Base-by-base conservation (phyloP, 345 rosid species). In the Citrus glauca region DNA sequence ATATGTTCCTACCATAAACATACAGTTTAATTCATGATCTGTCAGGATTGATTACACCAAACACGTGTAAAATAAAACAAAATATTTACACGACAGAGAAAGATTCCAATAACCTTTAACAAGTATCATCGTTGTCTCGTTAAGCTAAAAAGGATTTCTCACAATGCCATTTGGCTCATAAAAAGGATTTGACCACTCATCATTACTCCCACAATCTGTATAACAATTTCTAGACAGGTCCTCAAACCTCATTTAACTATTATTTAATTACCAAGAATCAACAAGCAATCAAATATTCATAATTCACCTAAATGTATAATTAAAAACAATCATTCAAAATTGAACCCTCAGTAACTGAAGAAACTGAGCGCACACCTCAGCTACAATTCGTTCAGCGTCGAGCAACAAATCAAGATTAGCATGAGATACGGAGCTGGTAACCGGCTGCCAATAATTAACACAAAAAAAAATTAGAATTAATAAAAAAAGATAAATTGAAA, bases 341-440 rank as follows among this genome's bases (percentile, higher is more conserved):
- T 5, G 42, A 57, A 73, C 60, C 19, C 25, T 20, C 20, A 7
- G 13, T 57, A 17, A 48, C 1, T 42, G 22, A 66, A 62, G 35
- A 45, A 50, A 32, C 22, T 78, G 17, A 50, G 45, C 24, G 20
- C 81, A n/a, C 33, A 95, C 99, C 97, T 92, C 91, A 38, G 8
- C 91, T 30, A 81, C 55, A 72, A 90, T 87, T 73, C 85, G 82
- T 84, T 95, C 99, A 27, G 83, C 87, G 68, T 92, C 96, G 17
- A 95, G 88, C 85, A 95, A 86, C 86, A 90, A 90, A 78, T 88
- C 91, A 80, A 83, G 88, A 62, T 85, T 88, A n/a, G 82, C 84
- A 42, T 64, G 86, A 27, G 93, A 88, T 71, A 81, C 85, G 27
- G 93, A 69, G 87, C 78, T 80, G 35, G 97, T 72, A 42, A 81